These are phyloP conservation scores for Nakataea oryzae DNA, from an alignment of 2,329 filamentous ascomycete genomes.

Conservation along the genomic window DNA sequence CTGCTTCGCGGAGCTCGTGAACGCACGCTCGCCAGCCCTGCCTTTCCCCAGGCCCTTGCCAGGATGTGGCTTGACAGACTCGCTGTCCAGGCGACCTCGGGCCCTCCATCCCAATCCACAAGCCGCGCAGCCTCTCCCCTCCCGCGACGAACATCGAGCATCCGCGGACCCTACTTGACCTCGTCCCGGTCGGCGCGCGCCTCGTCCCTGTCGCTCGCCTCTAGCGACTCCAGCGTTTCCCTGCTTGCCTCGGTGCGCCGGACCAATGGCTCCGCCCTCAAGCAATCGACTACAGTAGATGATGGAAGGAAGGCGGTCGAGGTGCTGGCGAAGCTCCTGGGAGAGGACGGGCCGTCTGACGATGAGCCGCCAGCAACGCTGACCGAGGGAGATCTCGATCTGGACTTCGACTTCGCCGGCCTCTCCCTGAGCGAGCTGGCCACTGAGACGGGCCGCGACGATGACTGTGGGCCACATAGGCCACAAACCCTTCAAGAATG, in stretches of 20 bases:
- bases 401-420: slow-evolving; percentile 68
- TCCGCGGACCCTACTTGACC: slow-evolving; percentile 57
- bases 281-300: slow-evolving; percentile 40
- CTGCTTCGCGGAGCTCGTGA: not conserved
- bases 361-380: slow-evolving; percentile 14
- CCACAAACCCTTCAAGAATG: slow-evolving; percentile 62
- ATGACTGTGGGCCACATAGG: slow-evolving; percentile 27
- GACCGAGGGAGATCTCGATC: slow-evolving; percentile 43
- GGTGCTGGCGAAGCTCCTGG: slow-evolving; percentile 46
- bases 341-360: slow-evolving; percentile 9
- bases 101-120: slow-evolving; percentile 46
- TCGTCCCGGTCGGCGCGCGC: slow-evolving; percentile 61
- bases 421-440: slow-evolving; percentile 67
- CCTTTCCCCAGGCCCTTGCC: slow-evolving; percentile 4
- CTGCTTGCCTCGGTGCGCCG: slow-evolving; percentile 55
- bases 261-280: slow-evolving; percentile 58
- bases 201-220: slow-evolving; percentile 68
- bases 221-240: slow-evolving; percentile 68
- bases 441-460: slow-evolving; percentile 16
- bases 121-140: slow-evolving; percentile 64
- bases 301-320: slow-evolving; percentile 60
- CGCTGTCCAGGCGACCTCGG: slow-evolving; percentile 36
- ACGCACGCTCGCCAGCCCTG: not conserved
- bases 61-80: slow-evolving; percentile 88
- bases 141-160: slow-evolving; percentile 55